phyloP scores from a whole-genome alignment of 352 stramenopile genomes.

The Phytopythium oedochilum region DNA sequence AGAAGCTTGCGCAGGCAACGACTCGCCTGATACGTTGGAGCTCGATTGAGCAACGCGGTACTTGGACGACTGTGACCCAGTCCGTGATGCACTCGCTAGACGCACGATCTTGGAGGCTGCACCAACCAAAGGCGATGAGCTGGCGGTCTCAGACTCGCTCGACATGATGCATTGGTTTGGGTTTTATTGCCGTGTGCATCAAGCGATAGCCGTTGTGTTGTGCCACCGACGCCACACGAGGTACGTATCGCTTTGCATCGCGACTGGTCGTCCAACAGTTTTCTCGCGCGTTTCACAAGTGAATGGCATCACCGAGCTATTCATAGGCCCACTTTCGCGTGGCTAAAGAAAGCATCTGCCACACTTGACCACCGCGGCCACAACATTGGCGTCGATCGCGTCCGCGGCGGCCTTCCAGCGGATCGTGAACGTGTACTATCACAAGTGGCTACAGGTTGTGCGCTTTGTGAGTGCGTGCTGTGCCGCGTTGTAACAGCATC shows the following conservation, averaged over 20 bases:
- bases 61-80: background rate
- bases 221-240: no score
- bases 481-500: constrained; percentile 62
- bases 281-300: no score
- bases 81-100: background rate
- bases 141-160: background rate
- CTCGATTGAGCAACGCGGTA: background rate
- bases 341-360: constrained; percentile 50
- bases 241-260: no score
- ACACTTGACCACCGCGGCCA: constrained; percentile 24
- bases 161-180: background rate
- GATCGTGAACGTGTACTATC: constrained; percentile 55
- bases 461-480: constrained; percentile 58
- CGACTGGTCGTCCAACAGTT: no score
- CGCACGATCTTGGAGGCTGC: background rate
- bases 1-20: background rate
- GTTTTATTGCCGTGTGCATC: background rate
- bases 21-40: background rate
- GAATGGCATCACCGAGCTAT: no score
- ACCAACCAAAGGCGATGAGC: background rate
- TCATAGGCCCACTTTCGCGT: no score
- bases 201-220: no score
- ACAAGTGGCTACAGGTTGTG: constrained; percentile 74
- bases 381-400: constrained; percentile 15
- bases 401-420: constrained; percentile 57